Evolutionary conservation across 106 monocot species (phyloP).

Genomic region (Vanilla planifolia): DNA sequence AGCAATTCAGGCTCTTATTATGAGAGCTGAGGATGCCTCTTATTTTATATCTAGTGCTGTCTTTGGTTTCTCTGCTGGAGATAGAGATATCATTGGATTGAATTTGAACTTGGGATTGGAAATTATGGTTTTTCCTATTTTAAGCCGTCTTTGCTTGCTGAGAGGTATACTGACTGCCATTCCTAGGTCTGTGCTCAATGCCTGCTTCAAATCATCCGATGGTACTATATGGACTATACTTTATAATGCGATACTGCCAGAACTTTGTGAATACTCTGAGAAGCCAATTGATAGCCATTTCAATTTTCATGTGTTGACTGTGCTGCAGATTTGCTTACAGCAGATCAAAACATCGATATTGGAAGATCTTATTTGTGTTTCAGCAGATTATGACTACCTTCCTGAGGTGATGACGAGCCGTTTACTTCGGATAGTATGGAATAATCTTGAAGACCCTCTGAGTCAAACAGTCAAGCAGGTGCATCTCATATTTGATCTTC

Average conservation of each 20-base stretch:
- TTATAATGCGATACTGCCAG: conserved; percentile 79
- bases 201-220: conserved; percentile 11
- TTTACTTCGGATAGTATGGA: conserved; percentile 82
- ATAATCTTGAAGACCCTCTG: conserved; percentile 91
- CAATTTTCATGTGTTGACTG: conserved; percentile 98
- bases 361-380: conserved; percentile 30
- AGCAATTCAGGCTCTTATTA: conserved; percentile 61
- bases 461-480: conserved; percentile 97
- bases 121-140: conserved; percentile 38
- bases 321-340: conserved; percentile 91
- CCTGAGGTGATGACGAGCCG: conserved; percentile 44
- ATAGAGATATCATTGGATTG: conserved; percentile 10
- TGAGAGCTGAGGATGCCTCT: conserved; percentile 34
- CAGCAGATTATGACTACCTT: conserved; percentile 53
- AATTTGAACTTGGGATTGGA: conserved; percentile 30
- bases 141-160: conserved; percentile 86
- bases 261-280: conserved; percentile 81
- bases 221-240: conserved; percentile 55
- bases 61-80: conserved; percentile 31
- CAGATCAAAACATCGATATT: conserved; percentile 84
- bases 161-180: conserved; percentile 90
- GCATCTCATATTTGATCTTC: conserved; percentile 93
- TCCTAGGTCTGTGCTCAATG: conserved; percentile 60
- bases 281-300: conserved; percentile 94
- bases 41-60: conserved; percentile 50